A percentile compares a stretch with the other conserved stretches of the same genome.
Conservation (phyloP, 106 monocot species). For the Phalaenopsis aphrodite region DNA sequence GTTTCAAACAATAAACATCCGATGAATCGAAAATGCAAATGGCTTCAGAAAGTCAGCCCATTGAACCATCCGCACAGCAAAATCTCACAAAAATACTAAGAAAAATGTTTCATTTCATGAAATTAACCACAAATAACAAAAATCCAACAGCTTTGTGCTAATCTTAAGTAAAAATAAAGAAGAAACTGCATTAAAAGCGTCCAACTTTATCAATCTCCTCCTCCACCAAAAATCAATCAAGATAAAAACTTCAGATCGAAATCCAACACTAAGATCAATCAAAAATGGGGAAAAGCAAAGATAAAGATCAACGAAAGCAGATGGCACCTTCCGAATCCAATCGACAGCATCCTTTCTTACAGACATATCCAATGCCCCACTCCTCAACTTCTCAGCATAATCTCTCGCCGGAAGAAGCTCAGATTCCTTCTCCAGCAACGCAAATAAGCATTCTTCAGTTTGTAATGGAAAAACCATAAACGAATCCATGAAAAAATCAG, state of each 20-base stretch:
- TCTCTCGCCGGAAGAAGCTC: constrained; percentile 39
- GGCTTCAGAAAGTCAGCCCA: not conserved
- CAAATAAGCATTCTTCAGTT: constrained; percentile 48
- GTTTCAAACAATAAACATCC: not conserved
- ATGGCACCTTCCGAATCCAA: constrained; percentile 68
- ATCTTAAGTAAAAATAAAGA: not conserved
- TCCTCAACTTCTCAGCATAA: constrained; percentile 37
- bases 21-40: not conserved
- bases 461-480: constrained; percentile 27
- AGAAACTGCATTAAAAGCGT: not conserved
- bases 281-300: not conserved
- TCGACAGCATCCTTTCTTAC: constrained; percentile 69
- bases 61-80: not conserved
- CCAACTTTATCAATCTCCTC: not conserved
- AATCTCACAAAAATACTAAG: not conserved
- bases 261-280: not conserved
- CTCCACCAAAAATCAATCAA: not conserved
- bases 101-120: not conserved
- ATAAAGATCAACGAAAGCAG: not conserved
- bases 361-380: constrained; percentile 42
- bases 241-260: not conserved
- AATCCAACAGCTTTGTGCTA: not conserved
- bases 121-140: not conserved
- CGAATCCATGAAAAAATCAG: constrained; percentile 25
- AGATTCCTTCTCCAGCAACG: constrained; percentile 40